phyloP scores from a whole-genome alignment of 306 rosid species.

The Lagenaria siceraria region DNA sequence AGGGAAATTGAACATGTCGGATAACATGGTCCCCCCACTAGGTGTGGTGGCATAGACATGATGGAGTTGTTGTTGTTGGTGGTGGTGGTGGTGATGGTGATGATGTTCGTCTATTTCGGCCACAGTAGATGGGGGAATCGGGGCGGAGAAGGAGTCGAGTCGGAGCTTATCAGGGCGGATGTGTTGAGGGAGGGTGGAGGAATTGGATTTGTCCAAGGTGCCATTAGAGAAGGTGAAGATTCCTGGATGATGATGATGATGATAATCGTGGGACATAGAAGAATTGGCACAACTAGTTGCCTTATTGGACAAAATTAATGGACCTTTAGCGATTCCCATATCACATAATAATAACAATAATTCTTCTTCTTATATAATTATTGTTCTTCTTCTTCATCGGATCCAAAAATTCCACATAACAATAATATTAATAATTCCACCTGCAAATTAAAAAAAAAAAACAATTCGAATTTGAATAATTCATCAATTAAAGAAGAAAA shows the following conservation, averaged over 20 bases:
- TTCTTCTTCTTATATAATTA: not conserved
- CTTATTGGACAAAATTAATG: constrained; percentile 16
- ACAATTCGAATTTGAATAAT: not conserved
- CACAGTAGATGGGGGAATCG: not conserved
- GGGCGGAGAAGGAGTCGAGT: not conserved
- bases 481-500: not conserved
- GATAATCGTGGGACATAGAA: constrained; percentile 94
- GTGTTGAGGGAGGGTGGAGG: not conserved
- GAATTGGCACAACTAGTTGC: constrained; percentile 22
- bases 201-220: constrained; percentile 41
- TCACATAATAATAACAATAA: constrained; percentile 9
- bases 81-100: not conserved
- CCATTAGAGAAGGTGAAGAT: constrained; percentile 69
- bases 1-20: constrained; percentile 5
- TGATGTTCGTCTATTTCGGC: not conserved
- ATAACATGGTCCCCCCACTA: not conserved
- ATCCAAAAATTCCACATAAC: not conserved
- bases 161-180: constrained; percentile 4
- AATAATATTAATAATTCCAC: not conserved
- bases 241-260: constrained; percentile 47
- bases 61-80: not conserved
- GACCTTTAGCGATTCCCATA: constrained; percentile 46
- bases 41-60: not conserved
- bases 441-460: not conserved
- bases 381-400: constrained; percentile 17